Percentiles rank a stretch among this genome's conserved stretches.
phyloP scores from a whole-genome alignment of 2,329 filamentous ascomycete genomes.

The Pseudogymnoascus sp. region DNA sequence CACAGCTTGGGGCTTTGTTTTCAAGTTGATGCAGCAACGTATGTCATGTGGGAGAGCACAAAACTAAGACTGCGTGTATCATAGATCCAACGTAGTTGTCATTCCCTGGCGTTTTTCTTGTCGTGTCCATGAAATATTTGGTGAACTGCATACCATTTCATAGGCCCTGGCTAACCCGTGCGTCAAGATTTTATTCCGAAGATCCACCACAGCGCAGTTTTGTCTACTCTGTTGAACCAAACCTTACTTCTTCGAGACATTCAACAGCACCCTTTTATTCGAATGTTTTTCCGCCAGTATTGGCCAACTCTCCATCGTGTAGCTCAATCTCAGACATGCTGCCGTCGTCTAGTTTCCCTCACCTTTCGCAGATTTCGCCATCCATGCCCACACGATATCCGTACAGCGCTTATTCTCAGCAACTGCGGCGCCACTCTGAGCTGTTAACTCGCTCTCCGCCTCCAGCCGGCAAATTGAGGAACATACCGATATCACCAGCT shows the following conservation, averaged over 20 bases:
- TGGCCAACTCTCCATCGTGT: constrained; percentile 24
- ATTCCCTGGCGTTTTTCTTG: not conserved
- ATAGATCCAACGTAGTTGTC: constrained; percentile 5
- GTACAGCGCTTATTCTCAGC: constrained; percentile 25
- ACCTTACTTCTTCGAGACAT: constrained; percentile 23
- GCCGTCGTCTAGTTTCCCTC: constrained; percentile 26
- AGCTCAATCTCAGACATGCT: constrained; percentile 23
- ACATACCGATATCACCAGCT: constrained; percentile 27
- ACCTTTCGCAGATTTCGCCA: constrained; percentile 25
- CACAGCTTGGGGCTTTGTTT: not conserved
- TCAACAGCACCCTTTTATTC: constrained; percentile 25
- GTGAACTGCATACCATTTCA: not conserved
- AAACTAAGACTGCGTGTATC: not conserved
- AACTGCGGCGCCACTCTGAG: constrained; percentile 25
- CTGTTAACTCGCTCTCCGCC: constrained; percentile 27
- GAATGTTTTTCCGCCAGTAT: constrained; percentile 23
- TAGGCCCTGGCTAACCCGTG: not conserved
- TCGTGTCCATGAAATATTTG: not conserved
- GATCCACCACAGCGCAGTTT: constrained; percentile 20
- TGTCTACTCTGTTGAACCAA: constrained; percentile 27
- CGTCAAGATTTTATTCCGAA: constrained; percentile 1
- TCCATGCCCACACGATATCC: constrained; percentile 26
- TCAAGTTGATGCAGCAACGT: constrained; percentile 1
- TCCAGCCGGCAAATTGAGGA: constrained; percentile 22
- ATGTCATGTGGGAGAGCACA: constrained; percentile 8